phyloP scores from a whole-genome alignment of 2,329 filamentous ascomycete genomes.

The Beauveria sp. region DNA sequence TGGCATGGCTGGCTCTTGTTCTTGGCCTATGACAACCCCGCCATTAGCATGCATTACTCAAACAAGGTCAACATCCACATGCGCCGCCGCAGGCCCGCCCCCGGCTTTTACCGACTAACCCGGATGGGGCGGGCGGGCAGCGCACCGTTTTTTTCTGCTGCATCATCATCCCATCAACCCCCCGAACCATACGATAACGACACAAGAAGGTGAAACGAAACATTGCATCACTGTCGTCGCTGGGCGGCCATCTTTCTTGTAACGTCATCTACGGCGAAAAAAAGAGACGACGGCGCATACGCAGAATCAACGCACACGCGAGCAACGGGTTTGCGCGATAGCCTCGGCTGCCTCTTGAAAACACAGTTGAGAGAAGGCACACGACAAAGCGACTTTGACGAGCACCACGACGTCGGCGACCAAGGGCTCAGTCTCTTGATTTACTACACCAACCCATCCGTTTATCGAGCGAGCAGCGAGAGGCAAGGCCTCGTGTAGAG shows the following conservation, averaged over 20 bases:
- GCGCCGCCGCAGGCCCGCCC: not conserved
- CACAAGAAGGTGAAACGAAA: too few species aligned
- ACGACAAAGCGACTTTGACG: not conserved
- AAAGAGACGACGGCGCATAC: too few species aligned
- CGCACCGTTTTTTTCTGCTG: not conserved
- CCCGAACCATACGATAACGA: too few species aligned
- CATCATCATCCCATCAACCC: not conserved
- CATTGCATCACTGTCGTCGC: too few species aligned
- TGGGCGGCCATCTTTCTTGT: too few species aligned
- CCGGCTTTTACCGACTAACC: slow-evolving; percentile 20
- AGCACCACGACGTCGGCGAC: not conserved
- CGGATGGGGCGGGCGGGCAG: not conserved
- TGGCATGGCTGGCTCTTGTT: too few species aligned
- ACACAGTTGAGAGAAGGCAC: not conserved
- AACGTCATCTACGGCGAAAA: too few species aligned
- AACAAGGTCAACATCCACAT: not conserved
- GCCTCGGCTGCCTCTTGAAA: too few species aligned
- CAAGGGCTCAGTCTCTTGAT: not conserved
- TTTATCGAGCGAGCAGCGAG: not conserved
- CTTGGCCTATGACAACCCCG: slow-evolving; percentile 26
- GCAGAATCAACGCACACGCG: too few species aligned
- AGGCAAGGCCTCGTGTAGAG: not conserved
- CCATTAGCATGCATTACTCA: slow-evolving; percentile 22
- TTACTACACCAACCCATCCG: too few species aligned
- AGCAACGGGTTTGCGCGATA: too few species aligned